Percentiles rank a stretch among this genome's conserved stretches.
Conservation (phyloP, 345 rosid species). For the Acer campestre region DNA sequence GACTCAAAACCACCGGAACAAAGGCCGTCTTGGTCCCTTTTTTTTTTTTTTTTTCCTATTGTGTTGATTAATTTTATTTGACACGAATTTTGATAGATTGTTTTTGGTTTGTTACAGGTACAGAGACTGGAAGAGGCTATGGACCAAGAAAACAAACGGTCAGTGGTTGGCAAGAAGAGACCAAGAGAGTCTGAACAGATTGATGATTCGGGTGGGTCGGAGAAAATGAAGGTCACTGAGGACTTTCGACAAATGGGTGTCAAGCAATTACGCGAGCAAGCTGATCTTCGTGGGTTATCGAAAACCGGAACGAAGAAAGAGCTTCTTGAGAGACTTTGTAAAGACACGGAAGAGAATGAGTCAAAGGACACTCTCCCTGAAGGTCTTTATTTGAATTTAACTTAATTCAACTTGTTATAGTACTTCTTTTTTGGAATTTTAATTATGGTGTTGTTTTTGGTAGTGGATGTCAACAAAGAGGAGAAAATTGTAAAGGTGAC, state of each 20-base stretch:
- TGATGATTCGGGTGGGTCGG: conserved; percentile 27
- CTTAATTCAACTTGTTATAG: background rate
- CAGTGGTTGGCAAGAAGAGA: conserved; percentile 40
- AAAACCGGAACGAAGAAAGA: conserved; percentile 66
- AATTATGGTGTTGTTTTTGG: conserved; percentile 11
- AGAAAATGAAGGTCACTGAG: conserved; percentile 50
- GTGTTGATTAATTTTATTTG: background rate
- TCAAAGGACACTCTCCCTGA: conserved; percentile 20
- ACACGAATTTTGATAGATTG: background rate
- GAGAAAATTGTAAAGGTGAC: conserved; percentile 68
- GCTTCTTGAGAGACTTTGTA: conserved; percentile 63
- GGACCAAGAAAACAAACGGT: conserved; percentile 37
- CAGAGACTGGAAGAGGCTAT: conserved; percentile 64
- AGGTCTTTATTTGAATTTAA: conserved; percentile 21
- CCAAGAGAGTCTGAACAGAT: conserved; percentile 41
- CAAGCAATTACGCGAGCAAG: conserved; percentile 74
- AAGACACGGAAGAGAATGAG: conserved; percentile 27
- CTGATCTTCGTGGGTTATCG: conserved; percentile 51
- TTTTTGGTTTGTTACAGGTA: conserved; percentile 41
- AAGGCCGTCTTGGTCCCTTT: conserved; percentile 53
- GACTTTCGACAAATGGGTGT: conserved; percentile 58
- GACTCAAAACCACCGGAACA: conserved; percentile 64
- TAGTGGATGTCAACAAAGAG: conserved; percentile 27
- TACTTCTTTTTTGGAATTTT: background rate
- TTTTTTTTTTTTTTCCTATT: background rate